Evolutionary conservation across 305 asterid species (phyloP).

Genomic region (Ajuga reptans): DNA sequence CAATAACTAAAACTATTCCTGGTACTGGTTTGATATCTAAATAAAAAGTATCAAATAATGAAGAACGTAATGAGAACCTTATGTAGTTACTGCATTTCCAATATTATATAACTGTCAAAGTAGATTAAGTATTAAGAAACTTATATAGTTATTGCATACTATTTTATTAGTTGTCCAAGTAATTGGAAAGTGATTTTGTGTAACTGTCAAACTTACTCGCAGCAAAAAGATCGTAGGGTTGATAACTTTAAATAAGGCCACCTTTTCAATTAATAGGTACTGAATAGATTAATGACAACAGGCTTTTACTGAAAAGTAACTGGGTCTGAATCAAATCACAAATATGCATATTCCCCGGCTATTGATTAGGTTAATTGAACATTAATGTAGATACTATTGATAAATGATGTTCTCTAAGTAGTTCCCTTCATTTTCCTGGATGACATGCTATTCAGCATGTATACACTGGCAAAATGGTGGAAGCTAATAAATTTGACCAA

Average conservation of each 20-base stretch:
- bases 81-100: neutral
- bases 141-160: neutral
- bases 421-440: neutral
- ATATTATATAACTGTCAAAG: neutral
- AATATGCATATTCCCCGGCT: neutral
- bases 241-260: neutral
- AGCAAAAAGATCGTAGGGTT: neutral
- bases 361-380: neutral
- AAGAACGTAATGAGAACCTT: neutral
- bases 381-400: neutral
- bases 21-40: neutral
- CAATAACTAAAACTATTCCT: neutral
- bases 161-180: too few relatives aligned
- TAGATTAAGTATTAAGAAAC: neutral
- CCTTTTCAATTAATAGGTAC: neutral
- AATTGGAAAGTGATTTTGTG: too few relatives aligned
- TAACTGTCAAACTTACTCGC: too few relatives aligned
- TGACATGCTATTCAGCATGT: neutral
- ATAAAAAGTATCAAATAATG: neutral
- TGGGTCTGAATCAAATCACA: neutral
- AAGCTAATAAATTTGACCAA: slow-evolving; percentile 2
- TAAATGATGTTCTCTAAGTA: neutral
- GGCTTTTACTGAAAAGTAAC: neutral
- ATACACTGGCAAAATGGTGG: neutral
- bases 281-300: neutral